Conservation (phyloP, 148 eudicot genomes). For the Suaeda aralocaspica region DNA sequence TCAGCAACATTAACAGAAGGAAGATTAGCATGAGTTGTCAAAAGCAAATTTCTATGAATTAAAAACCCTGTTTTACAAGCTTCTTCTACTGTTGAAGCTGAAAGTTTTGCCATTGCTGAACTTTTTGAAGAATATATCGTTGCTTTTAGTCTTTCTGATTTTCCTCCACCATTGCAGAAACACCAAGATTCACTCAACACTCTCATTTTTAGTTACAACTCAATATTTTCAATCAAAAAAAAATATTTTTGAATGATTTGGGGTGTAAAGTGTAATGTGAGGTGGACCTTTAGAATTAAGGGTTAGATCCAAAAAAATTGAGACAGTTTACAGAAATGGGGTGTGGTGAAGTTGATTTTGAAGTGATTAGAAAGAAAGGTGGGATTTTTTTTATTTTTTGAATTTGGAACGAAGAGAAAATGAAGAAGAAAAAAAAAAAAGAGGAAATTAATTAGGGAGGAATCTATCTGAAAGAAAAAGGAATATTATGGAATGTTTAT, state of each 20-base stretch:
- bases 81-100: slow-evolving; percentile 23
- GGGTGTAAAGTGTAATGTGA: neutral
- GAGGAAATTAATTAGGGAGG: neutral
- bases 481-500: neutral
- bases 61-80: slow-evolving; percentile 57
- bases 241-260: neutral
- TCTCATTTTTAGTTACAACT: slow-evolving; percentile 55
- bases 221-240: neutral
- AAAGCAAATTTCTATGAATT: slow-evolving; percentile 68
- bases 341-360: neutral
- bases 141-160: slow-evolving; percentile 74
- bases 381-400: no score
- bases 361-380: neutral
- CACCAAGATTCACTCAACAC: slow-evolving; percentile 79
- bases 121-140: slow-evolving; percentile 59
- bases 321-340: slow-evolving; percentile 5
- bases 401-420: no score
- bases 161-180: slow-evolving; percentile 88
- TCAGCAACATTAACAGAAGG: slow-evolving; percentile 79
- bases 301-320: slow-evolving; percentile 19
- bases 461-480: neutral
- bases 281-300: neutral
- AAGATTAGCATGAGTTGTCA: slow-evolving; percentile 79
- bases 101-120: slow-evolving; percentile 58
- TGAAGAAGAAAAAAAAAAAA: neutral